A percentile compares a stretch with the other conserved stretches of the same genome.
phyloP scores from a whole-genome alignment of 2,329 filamentous ascomycete species.

The Beauveria sp. region DNA sequence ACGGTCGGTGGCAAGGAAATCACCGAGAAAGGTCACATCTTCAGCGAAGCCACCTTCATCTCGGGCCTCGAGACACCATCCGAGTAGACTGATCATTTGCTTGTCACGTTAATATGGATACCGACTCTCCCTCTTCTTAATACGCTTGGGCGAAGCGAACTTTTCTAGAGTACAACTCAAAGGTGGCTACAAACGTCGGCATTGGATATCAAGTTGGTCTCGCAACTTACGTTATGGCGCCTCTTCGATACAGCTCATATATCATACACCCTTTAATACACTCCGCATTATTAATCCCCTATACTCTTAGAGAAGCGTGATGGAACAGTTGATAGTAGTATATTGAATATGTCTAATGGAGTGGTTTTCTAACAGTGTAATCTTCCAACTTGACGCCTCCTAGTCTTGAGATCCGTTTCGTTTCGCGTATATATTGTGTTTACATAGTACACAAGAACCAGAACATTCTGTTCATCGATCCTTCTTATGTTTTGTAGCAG shows the following conservation, averaged over 20 bases:
- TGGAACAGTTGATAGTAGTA: neutral
- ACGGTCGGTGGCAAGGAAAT: constrained; percentile 76
- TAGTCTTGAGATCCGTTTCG: constrained; percentile 11
- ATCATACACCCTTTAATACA: constrained; percentile 13
- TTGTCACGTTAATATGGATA: neutral
- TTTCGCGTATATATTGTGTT: constrained; percentile 10
- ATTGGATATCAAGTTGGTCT: constrained; percentile 20
- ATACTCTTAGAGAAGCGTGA: neutral
- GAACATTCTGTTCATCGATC: constrained; percentile 2
- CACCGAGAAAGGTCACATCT: constrained; percentile 69
- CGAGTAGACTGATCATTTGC: constrained; percentile 27
- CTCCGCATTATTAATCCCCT: neutral
- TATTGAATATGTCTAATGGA: neutral
- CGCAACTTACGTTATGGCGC: constrained; percentile 16
- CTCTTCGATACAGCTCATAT: constrained; percentile 6
- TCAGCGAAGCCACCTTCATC: constrained; percentile 95
- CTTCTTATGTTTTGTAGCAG: constrained; percentile 16
- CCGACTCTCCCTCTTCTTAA: neutral
- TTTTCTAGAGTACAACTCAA: constrained; percentile 13
- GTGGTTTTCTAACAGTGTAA: neutral
- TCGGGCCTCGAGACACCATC: constrained; percentile 31
- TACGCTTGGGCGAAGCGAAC: neutral
- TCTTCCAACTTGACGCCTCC: neutral
- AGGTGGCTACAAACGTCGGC: constrained; percentile 14
- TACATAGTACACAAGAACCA: constrained; percentile 4